phyloP scores from a whole-genome alignment of 2,329 filamentous ascomycete species.

The Calycina marina region DNA sequence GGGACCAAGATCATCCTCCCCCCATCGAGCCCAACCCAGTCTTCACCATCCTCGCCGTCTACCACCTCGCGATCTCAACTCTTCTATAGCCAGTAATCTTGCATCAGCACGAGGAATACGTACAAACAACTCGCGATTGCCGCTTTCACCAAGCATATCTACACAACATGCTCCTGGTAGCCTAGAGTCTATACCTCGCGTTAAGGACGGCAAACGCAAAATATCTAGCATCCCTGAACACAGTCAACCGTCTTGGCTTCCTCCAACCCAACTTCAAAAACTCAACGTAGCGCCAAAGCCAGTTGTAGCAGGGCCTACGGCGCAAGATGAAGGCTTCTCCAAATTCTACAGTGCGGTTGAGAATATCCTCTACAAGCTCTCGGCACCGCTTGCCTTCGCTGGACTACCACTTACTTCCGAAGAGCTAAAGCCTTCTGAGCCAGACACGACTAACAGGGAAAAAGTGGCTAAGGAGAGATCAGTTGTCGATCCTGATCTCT shows the following conservation, averaged over 20 bases:
- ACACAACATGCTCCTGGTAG: slow-evolving; percentile 60
- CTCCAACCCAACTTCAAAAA: slow-evolving; percentile 25
- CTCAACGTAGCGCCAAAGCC: slow-evolving; percentile 18
- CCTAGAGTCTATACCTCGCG: slow-evolving; percentile 41
- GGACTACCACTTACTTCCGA: slow-evolving; percentile 62
- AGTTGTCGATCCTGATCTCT: slow-evolving; percentile 55
- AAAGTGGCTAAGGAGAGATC: slow-evolving; percentile 18
- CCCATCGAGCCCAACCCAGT: slow-evolving; percentile 15
- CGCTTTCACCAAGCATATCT: slow-evolving; percentile 53
- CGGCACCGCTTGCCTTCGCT: slow-evolving; percentile 82
- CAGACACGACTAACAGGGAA: slow-evolving; percentile 24
- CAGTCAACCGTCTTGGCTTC: slow-evolving; percentile 38
- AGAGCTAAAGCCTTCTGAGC: slow-evolving; percentile 23
- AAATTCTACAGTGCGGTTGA: slow-evolving; percentile 89
- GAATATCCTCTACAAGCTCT: slow-evolving; percentile 73
- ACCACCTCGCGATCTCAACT: slow-evolving; percentile 53
- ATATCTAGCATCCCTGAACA: slow-evolving; percentile 37
- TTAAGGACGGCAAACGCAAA: slow-evolving; percentile 34
- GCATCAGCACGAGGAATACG: slow-evolving; percentile 74
- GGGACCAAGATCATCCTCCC: slow-evolving; percentile 15
- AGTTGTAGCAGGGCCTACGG: slow-evolving; percentile 18
- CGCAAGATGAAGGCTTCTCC: slow-evolving; percentile 64
- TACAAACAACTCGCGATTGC: slow-evolving; percentile 46
- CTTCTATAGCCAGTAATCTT: slow-evolving; percentile 78
- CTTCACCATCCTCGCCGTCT: slow-evolving; percentile 23